Conservation (phyloP, 352 stramenopile genomes). For the Phytophthora boehmeriae region DNA sequence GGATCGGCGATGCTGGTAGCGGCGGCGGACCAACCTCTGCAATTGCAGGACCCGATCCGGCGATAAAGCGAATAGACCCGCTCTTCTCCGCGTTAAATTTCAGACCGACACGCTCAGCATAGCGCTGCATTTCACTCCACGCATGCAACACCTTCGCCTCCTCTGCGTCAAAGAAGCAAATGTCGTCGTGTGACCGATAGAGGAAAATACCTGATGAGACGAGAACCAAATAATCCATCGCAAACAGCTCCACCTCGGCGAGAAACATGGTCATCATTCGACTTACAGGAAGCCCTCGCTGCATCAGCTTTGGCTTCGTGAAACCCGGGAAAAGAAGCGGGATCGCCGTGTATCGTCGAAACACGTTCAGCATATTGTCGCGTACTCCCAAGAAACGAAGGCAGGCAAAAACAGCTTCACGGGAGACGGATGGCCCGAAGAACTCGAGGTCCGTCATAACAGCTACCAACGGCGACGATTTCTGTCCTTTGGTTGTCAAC, state of each 20-base stretch:
- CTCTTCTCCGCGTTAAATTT: constrained; percentile 53
- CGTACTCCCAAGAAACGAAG: constrained; percentile 44
- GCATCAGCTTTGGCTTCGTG: constrained; percentile 32
- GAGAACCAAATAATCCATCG: constrained; percentile 53
- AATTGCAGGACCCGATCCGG: constrained; percentile 1
- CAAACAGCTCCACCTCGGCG: constrained; percentile 49
- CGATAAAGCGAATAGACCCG: constrained; percentile 38
- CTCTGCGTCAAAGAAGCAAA: constrained; percentile 49
- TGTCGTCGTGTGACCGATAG: constrained; percentile 57
- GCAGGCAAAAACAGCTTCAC: constrained; percentile 44
- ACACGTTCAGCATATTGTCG: constrained; percentile 38
- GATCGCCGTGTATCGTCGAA: constrained; percentile 46
- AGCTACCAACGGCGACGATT: constrained; percentile 28
- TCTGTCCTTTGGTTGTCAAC: constrained; percentile 8
- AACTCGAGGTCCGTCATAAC: constrained; percentile 60
- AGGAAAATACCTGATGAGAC: constrained; percentile 36
- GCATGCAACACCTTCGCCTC: constrained; percentile 35
- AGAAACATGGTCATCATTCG: constrained; percentile 48
- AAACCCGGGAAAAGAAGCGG: constrained; percentile 44
- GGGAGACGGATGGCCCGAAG: constrained; percentile 48
- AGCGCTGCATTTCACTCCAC: constrained; percentile 43
- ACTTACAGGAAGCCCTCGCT: constrained; percentile 42
- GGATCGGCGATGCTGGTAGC: constrained; percentile 40
- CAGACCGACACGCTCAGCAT: constrained; percentile 28
- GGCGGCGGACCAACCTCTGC: constrained; percentile 21